phyloP scores from a whole-genome alignment of 495 filamentous ascomycete genomes.

The Penicillium herquei region DNA sequence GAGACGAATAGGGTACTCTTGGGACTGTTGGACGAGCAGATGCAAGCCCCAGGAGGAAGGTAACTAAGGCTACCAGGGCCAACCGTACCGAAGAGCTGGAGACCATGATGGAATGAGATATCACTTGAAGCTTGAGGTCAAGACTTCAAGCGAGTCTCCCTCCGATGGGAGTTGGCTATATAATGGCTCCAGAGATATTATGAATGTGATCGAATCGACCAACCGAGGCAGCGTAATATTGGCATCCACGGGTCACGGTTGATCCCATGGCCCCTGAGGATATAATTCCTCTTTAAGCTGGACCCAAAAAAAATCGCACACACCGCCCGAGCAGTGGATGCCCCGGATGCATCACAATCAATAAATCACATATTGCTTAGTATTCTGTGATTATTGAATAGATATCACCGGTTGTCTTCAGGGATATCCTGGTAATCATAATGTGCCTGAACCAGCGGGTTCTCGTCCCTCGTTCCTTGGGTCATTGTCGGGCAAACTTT shows the following conservation, averaged over 20 bases:
- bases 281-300: neutral
- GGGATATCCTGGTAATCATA: too few species aligned
- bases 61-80: slow-evolving; percentile 17
- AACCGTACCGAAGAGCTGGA: slow-evolving; percentile 11
- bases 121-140: neutral
- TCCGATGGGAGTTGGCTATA: slow-evolving; percentile 12
- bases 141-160: neutral
- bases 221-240: slow-evolving; percentile 13
- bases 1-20: neutral
- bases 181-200: slow-evolving; percentile 4
- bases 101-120: neutral
- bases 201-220: slow-evolving; percentile 12
- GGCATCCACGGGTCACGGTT: neutral
- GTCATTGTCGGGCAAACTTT: slow-evolving; percentile 1
- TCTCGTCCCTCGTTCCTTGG: neutral
- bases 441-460: neutral
- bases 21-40: slow-evolving; percentile 14
- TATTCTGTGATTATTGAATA: too few species aligned
- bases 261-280: slow-evolving; percentile 10
- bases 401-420: too few species aligned
- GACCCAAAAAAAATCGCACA: neutral
- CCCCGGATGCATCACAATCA: too few species aligned
- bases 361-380: too few species aligned
- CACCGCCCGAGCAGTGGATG: too few species aligned
- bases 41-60: slow-evolving; percentile 15